These are phyloP conservation scores for Alternaria sp. DNA, from an alignment of 2,329 filamentous ascomycete genomes.

Conservation along the genomic window DNA sequence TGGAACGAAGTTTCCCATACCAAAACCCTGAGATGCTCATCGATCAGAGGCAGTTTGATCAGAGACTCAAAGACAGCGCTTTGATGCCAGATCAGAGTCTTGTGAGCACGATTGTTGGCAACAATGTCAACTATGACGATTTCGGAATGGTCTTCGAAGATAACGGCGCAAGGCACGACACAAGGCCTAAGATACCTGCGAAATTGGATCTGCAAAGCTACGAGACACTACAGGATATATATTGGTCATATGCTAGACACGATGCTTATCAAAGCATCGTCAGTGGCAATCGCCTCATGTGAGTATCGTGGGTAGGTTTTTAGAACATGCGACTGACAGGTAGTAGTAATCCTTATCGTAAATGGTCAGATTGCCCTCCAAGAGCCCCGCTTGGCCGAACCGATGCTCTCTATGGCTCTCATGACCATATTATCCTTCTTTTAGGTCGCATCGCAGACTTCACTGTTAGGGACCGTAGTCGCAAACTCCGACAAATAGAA, in stretches of 20 bases:
- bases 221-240: constrained; percentile 83
- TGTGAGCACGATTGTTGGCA: constrained; percentile 66
- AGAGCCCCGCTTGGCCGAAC: constrained; percentile 79
- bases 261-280: constrained; percentile 91
- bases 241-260: constrained; percentile 97
- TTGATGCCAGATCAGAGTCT: constrained; percentile 57
- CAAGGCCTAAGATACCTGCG: constrained; percentile 43
- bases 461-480: constrained; percentile 74
- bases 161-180: constrained; percentile 36
- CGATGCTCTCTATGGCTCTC: constrained; percentile 84
- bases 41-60: constrained; percentile 36
- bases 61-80: constrained; percentile 57
- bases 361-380: constrained; percentile 88
- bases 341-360: constrained; percentile 76
- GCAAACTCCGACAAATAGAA: constrained; percentile 76
- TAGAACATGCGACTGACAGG: constrained; percentile 29
- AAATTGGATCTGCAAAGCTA: constrained; percentile 76
- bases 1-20: constrained; percentile 48
- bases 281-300: constrained; percentile 86
- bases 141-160: constrained; percentile 61
- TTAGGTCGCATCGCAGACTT: constrained; percentile 83
- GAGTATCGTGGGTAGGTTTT: constrained; percentile 52
- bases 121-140: constrained; percentile 65
- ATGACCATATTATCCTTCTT: constrained; percentile 85
- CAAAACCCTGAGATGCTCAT: constrained; percentile 45